phyloP scores from a whole-genome alignment of 441 rosid species.

The Bruguiera hainesii region DNA sequence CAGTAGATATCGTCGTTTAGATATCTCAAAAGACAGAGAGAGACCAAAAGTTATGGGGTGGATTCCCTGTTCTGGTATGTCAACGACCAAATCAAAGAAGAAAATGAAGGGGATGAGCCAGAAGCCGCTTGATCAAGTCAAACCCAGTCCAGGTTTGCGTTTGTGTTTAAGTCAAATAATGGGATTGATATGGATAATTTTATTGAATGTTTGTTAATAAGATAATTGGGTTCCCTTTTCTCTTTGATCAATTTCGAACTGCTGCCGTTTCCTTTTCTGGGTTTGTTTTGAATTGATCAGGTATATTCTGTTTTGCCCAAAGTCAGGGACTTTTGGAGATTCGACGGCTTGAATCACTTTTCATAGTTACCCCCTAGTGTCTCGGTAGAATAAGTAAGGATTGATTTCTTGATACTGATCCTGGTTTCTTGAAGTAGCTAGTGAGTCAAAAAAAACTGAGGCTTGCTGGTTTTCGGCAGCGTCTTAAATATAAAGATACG shows the following conservation, averaged over 20 bases:
- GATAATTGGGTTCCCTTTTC: background rate
- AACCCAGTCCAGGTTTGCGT: constrained; percentile 45
- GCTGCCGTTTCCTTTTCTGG: background rate
- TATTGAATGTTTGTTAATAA: background rate
- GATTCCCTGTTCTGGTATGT: constrained; percentile 76
- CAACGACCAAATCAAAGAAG: constrained; percentile 39
- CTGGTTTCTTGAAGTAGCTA: background rate
- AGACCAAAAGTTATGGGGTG: constrained; percentile 43
- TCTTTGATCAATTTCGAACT: background rate
- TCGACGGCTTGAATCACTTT: background rate
- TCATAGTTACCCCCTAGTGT: background rate
- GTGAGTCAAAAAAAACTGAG: background rate
- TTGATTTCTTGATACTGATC: background rate
- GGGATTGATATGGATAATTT: background rate
- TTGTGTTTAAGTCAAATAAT: background rate
- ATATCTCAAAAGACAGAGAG: background rate
- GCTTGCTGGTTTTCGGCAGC: background rate
- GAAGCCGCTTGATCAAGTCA: constrained; percentile 37
- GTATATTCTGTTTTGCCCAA: background rate
- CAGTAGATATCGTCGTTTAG: background rate
- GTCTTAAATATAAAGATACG: background rate
- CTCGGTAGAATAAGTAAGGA: background rate
- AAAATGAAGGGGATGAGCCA: constrained; percentile 28
- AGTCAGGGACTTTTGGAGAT: background rate
- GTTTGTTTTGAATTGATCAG: background rate